Base-by-base conservation (phyloP, 192 early-diverging fungal species). In the Linnemannia schmuckeri region DNA sequence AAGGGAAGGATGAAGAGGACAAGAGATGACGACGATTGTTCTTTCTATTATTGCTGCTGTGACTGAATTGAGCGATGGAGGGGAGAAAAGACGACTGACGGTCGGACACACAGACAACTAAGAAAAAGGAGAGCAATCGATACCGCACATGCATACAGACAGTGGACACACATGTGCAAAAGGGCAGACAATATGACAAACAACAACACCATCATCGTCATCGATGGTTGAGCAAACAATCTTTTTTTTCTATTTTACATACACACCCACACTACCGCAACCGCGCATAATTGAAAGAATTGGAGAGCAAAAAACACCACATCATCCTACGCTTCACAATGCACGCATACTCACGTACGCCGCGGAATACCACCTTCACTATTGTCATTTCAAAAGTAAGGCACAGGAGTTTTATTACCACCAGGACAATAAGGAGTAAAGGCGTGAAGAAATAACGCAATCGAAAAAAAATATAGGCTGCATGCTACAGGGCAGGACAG, bases 61-160 rank as follows among this genome's bases (percentile, higher is more conserved):
- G 61, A 63, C 61, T 33, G 61, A 63, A 63, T 63, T 63, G 61
- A 9, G 30, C 61, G 30, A 63, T 63, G n/a, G 61, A 63, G 27
- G 44, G 10, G 44, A 46, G 44, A 10, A 49, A 20, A 20, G 47
- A 49, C 18, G 18, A 49, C 17, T 17, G 47, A 63, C 61, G 27
- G 27, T 30, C 61, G 4, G 27, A 30, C 61, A 63, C 27, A 71
- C 35, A 71, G 38, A 70, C 69, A 70, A 38, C 0, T 22, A 54
- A 30, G 61, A 66, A 74, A 76, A 76, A 76, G 75, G 75, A 76
- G 75, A 66, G 75, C 76, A 70, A 35, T 44, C 47, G 40, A 80
- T 80, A 71, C 55, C 55, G 38, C 78, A 80, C 73, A 49, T 80
- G 38, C 24, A 40, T 42, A 77, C 47, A 20, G 47, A 20, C 17